Percentiles rank a stretch among this genome's conserved stretches.
These are phyloP conservation scores for Bryopsis sp. DNA, from an alignment of 139 green algal species.

Conservation along the genomic window DNA sequence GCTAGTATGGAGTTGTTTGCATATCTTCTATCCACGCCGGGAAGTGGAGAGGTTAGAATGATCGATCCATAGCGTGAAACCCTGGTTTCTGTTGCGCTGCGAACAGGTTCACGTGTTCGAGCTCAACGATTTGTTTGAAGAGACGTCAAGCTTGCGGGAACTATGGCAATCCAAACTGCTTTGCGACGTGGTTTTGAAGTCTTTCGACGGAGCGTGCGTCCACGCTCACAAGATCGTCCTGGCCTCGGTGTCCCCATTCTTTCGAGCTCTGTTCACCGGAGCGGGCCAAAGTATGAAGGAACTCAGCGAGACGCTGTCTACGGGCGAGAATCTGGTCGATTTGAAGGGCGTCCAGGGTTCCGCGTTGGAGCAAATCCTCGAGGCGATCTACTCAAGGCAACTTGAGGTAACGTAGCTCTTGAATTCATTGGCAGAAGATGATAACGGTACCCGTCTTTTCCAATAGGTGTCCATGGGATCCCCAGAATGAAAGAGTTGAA, in stretches of 20 bases:
- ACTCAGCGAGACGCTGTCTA: not conserved
- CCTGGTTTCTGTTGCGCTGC: too few relatives aligned
- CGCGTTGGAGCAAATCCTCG: slow-evolving; percentile 25
- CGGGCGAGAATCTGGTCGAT: not conserved
- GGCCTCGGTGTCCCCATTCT: slow-evolving; percentile 34
- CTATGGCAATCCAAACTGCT: slow-evolving; percentile 30
- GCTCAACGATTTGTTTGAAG: not conserved
- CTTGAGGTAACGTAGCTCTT: slow-evolving; percentile 21
- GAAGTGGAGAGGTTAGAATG: too few relatives aligned
- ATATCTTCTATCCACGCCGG: too few relatives aligned
- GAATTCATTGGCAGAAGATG: too few relatives aligned
- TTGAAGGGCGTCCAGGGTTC: slow-evolving; percentile 24
- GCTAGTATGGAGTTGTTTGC: too few relatives aligned
- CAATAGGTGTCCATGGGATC: too few relatives aligned
- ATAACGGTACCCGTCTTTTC: too few relatives aligned
- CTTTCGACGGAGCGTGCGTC: slow-evolving; percentile 21
- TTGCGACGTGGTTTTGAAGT: slow-evolving; percentile 26
- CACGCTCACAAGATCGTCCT: slow-evolving; percentile 35
- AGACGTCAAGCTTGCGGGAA: slow-evolving; percentile 3
- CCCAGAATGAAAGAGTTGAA: too few relatives aligned
- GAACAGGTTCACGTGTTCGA: not conserved
- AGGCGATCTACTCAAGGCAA: slow-evolving; percentile 31
- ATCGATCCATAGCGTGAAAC: too few relatives aligned
- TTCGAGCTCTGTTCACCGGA: slow-evolving; percentile 36
- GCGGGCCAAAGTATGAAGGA: slow-evolving; percentile 28